Percentiles rank a stretch among this genome's conserved stretches.
Conservation (phyloP, 257 asterid species). For the Salvia splendens region DNA sequence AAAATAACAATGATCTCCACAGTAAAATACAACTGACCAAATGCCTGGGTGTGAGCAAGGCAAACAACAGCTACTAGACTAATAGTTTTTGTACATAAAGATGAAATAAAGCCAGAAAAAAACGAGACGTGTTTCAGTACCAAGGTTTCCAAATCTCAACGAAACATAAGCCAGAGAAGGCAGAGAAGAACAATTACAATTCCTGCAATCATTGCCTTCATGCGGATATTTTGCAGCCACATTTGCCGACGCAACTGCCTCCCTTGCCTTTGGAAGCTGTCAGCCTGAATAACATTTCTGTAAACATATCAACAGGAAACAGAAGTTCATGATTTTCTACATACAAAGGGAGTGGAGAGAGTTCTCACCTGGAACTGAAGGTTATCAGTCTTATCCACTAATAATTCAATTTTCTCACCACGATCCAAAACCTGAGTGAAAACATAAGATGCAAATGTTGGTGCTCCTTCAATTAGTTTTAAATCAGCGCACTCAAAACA, state of each 20-base stretch:
- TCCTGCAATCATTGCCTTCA: slow-evolving; percentile 78
- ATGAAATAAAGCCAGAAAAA: slow-evolving; percentile 5
- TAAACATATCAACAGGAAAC: slow-evolving; percentile 1
- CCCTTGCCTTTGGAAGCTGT: slow-evolving; percentile 97
- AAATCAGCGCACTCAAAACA: not conserved
- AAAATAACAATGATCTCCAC: slow-evolving; percentile 22
- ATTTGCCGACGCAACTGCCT: slow-evolving; percentile 87
- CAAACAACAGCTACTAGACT: slow-evolving; percentile 27
- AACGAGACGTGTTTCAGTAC: slow-evolving; percentile 18
- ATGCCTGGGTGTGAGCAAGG: slow-evolving; percentile 14
- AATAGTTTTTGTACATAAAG: slow-evolving; percentile 33
- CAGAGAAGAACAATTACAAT: slow-evolving; percentile 45
- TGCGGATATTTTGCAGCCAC: slow-evolving; percentile 94
- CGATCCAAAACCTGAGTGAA: slow-evolving; percentile 84
- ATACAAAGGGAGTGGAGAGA: slow-evolving; percentile 15
- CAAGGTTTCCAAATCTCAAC: slow-evolving; percentile 50
- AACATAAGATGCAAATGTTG: slow-evolving; percentile 8
- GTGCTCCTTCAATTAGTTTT: not conserved
- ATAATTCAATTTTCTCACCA: slow-evolving; percentile 91
- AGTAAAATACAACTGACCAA: slow-evolving; percentile 26
- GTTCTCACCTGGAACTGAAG: slow-evolving; percentile 88
- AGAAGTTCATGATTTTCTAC: not conserved
- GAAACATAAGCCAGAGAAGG: slow-evolving; percentile 68
- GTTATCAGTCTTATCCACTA: slow-evolving; percentile 91
- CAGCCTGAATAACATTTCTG: slow-evolving; percentile 60